These are phyloP conservation scores for Boletus subluridellus DNA, from an alignment of 1,284 basidiomycete genomes.

Conservation along the genomic window DNA sequence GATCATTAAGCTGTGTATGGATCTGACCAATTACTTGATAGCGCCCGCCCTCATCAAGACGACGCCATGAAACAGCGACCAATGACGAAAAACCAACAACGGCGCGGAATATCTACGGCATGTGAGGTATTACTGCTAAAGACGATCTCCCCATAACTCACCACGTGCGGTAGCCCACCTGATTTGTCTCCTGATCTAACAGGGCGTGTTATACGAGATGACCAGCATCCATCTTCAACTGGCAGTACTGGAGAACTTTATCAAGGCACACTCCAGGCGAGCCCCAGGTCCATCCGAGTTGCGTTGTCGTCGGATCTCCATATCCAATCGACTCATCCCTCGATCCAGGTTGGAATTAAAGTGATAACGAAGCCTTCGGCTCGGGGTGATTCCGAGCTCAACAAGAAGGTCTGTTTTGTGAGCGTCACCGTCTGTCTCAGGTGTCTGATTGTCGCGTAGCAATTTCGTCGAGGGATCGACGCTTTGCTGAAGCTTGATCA, in stretches of 20 bases:
- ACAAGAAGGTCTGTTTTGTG: background rate
- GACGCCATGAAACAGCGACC: background rate
- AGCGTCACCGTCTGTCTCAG: too few relatives aligned
- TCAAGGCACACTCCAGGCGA: background rate
- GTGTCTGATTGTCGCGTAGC: background rate
- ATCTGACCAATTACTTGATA: background rate
- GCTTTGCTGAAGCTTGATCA: slow-evolving; percentile 4
- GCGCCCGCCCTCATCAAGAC: background rate
- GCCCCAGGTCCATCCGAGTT: background rate
- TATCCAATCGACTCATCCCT: background rate
- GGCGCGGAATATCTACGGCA: background rate
- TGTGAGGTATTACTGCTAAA: background rate
- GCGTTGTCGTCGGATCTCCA: background rate
- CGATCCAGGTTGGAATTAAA: background rate
- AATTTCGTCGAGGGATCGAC: slow-evolving; percentile 1
- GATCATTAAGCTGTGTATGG: background rate
- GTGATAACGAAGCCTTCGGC: background rate
- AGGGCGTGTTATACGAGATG: background rate
- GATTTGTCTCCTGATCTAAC: background rate
- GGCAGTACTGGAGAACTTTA: background rate
- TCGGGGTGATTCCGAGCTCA: too few relatives aligned
- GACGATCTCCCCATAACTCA: background rate
- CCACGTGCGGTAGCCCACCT: background rate
- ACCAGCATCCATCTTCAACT: background rate
- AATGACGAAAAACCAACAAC: background rate